phyloP scores from a whole-genome alignment of 1,284 basidiomycete species.

The Coniferiporia sulphurascens region DNA sequence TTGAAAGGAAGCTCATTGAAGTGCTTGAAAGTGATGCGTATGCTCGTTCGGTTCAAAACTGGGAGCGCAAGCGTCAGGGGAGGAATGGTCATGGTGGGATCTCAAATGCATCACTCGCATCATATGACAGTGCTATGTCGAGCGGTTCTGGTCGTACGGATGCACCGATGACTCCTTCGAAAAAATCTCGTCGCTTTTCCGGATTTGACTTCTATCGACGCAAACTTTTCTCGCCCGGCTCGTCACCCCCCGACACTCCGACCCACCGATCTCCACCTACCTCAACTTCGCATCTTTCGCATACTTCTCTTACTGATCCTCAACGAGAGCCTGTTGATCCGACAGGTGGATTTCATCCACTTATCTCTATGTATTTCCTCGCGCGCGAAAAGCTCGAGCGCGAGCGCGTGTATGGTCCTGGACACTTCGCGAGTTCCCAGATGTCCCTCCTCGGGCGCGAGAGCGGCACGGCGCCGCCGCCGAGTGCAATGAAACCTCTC shows the following conservation, averaged over 20 bases:
- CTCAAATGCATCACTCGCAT: slow-evolving; percentile 64
- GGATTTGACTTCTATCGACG: slow-evolving; percentile 94
- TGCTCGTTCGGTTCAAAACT: slow-evolving; percentile 63
- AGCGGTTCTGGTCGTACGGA: slow-evolving; percentile 29
- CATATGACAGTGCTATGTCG: slow-evolving; percentile 40
- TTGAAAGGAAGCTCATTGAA: slow-evolving; percentile 68
- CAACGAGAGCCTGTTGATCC: slow-evolving; percentile 68
- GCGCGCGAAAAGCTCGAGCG: slow-evolving; percentile 94
- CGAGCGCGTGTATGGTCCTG: slow-evolving; percentile 88
- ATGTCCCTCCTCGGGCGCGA: slow-evolving; percentile 37
- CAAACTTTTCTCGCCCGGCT: slow-evolving; percentile 76
- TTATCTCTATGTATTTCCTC: slow-evolving; percentile 95
- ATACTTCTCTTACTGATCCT: slow-evolving; percentile 40
- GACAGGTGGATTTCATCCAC: slow-evolving; percentile 88
- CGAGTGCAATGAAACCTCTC: slow-evolving; percentile 21
- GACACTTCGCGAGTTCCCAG: slow-evolving; percentile 92
- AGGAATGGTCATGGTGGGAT: slow-evolving; percentile 44
- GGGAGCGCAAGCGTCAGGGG: slow-evolving; percentile 66
- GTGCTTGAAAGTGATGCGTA: slow-evolving; percentile 83
- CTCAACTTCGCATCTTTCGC: slow-evolving; percentile 48
- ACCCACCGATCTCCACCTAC: slow-evolving; percentile 43
- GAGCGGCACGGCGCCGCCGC: slow-evolving; percentile 21
- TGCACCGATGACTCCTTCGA: slow-evolving; percentile 41
- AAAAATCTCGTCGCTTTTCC: slow-evolving; percentile 64
- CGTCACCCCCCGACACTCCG: slow-evolving; percentile 52